Percentiles rank a stretch among this genome's conserved stretches.
These are phyloP conservation scores for Avicennia marina DNA, from an alignment of 257 asterid genomes.

Conservation along the genomic window DNA sequence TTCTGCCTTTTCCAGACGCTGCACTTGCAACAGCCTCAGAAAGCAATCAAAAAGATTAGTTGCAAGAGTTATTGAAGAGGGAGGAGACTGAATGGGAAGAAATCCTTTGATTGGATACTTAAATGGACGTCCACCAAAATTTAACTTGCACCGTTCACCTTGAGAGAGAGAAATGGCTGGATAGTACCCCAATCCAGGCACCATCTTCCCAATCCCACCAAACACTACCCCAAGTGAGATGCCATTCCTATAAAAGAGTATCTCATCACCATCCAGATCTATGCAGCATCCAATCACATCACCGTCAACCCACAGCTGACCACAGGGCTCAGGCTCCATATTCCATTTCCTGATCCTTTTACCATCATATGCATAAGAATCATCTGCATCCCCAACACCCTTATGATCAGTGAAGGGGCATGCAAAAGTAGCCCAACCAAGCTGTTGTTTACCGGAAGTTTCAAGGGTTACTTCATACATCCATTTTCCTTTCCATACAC, in stretches of 20 bases:
- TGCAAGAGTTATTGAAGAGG: constrained; percentile 37
- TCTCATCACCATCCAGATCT: constrained; percentile 72
- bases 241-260: constrained; percentile 79
- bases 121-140: constrained; percentile 84
- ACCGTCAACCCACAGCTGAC: constrained; percentile 93
- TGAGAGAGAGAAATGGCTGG: constrained; percentile 95
- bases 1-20: constrained; percentile 53
- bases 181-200: constrained; percentile 93
- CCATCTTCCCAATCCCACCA: constrained; percentile 82
- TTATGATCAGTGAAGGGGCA: constrained; percentile 83
- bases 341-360: constrained; percentile 91
- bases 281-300: constrained; percentile 96
- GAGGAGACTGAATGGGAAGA: constrained; percentile 78
- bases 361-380: constrained; percentile 94
- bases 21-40: constrained; percentile 66
- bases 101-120: constrained; percentile 74
- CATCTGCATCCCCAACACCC: constrained; percentile 96
- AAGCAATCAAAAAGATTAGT: constrained; percentile 61
- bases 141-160: constrained; percentile 92
- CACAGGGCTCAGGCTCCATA: constrained; percentile 67
- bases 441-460: constrained; percentile 87
- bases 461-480: constrained; percentile 96
- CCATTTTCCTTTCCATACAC: constrained; percentile 98
- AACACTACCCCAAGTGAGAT: constrained; percentile 89
- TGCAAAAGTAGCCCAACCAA: constrained; percentile 91